Evolutionary conservation across 2,329 filamentous ascomycete species (phyloP).

Genomic region (Zalaria obscura): DNA sequence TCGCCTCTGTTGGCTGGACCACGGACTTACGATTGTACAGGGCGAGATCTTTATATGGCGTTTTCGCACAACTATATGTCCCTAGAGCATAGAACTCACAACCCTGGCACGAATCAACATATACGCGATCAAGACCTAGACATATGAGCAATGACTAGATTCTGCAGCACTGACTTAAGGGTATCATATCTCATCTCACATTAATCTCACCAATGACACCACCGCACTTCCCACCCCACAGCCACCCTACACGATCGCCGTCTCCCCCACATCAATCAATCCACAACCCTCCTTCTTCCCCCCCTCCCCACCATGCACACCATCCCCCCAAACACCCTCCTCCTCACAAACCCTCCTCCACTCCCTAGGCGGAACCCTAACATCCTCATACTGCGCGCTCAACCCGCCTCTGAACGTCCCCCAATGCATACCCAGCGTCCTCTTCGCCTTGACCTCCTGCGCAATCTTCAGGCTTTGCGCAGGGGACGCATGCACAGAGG

Average conservation of each 20-base stretch:
- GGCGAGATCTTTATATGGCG: too few species aligned
- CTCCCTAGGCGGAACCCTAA: constrained; percentile 30
- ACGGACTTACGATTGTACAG: too few species aligned
- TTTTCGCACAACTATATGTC: too few species aligned
- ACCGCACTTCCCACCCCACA: too few species aligned
- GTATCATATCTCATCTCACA: too few species aligned
- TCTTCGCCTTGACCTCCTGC: constrained; percentile 30
- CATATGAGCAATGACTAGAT: too few species aligned
- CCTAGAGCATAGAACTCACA: too few species aligned
- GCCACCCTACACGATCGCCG: constrained; percentile 26
- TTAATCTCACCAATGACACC: too few species aligned
- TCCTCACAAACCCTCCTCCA: constrained; percentile 31
- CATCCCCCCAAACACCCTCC: constrained; percentile 17
- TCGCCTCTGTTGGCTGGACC: too few species aligned
- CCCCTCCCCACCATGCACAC: constrained; percentile 26
- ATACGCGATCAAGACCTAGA: too few species aligned
- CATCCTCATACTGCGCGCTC: constrained; percentile 33
- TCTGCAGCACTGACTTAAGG: too few species aligned
- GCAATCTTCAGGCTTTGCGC: constrained; percentile 35
- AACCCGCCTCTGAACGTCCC: constrained; percentile 33
- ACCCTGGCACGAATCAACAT: too few species aligned
- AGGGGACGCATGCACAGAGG: constrained; percentile 31
- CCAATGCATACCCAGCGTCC: constrained; percentile 38
- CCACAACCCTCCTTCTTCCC: constrained; percentile 18
- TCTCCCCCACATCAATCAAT: constrained; percentile 33